Evolutionary conservation across 2,329 filamentous ascomycete genomes (phyloP), one percentile per base, ranked within the genome.

Genomic region (Colletotrichum filicis): DNA sequence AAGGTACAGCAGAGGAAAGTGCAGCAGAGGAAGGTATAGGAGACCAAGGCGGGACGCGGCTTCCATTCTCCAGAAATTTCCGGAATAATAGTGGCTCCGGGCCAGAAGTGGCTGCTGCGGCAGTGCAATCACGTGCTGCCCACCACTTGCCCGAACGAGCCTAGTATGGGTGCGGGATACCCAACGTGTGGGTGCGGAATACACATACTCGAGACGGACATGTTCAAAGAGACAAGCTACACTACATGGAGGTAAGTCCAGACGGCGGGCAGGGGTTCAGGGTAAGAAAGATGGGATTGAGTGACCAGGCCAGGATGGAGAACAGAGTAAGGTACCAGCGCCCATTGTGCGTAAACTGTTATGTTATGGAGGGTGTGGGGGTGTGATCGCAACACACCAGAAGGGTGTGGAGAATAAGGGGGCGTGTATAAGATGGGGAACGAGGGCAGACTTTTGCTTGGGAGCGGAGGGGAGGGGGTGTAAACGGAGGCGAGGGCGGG

Each of bases 231-330:
- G 59, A 72, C 68, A 60, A 72, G 71, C 68, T 74, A 74, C 71
- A 75, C 72, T 55, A 69, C 66, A 73, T 60, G 62, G 53, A 71
- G 71, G 61, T 35, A 69, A 67, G 60, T 49, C 60, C 73, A 74
- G 53, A 66, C 53, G 24, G 66, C 53, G 71, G 42, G 53, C 66
- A 75, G 73, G 71, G 71, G 62, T 70, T 62, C 52, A 62, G 52
- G 72, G 55, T 55, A 57, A 46, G 46, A 58, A 37, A 74, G 71
- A 66, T 74, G 66, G 71, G 52, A 72, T 66, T 62, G 56, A 55
- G 57, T 60, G 52, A 58, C 71, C 71, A 59, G 71, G 71, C 71
- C 71, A 59, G 71, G 71, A 68, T 37, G 37, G 57, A 56, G 67
- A 62, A 72, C 35, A 68, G 66, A 65, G 60, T 35, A 61, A 71